Evolutionary conservation across 1,139 yeast species (phyloP), one percentile per base, ranked within the genome.

Genomic region (Taphrina pruni): DNA sequence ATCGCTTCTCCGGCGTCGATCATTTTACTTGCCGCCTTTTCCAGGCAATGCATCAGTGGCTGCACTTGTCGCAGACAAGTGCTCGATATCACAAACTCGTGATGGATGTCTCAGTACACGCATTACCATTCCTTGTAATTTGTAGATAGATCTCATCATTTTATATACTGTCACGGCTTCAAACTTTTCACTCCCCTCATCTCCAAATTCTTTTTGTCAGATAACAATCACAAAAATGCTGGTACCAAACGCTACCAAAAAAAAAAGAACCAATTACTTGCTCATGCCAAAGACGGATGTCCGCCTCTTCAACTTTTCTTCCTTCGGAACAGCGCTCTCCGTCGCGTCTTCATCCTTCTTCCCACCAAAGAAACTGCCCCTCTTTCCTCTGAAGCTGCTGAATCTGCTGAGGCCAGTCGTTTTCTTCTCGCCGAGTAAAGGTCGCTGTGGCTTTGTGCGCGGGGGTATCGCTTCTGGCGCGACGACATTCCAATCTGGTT

Each of bases 371-470:
- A 57, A 64, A 36, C 62, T 45, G 35, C 50, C 45, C 26, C 52
- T 39, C 60, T 64, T 64, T n/a, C 67, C 67, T n/a, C 67, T 60
- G 36, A 64, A 64, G n/a, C 61, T 54, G 36, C 67, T 64, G 38
- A 64, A 64, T 2, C 67, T 21, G 26, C 67, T 46, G 32, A 64
- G 38, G 6, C 66, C 66, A 20, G 57, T 61, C 38, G 54, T 54
- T 51, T 56, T 54, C 61, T 64, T 64, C 61, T 64, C 60, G 26
- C 60, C 67, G n/a, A 46, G 54, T 20, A 48, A 20, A 14, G 52
- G 52, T 21, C 61, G 35, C 45, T 46, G 60, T 2, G 66, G 52
- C 41, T 36, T 48, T 9, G 65, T 20, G n/a, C 56, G 65, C 11
- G 54, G 55, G 11, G 54, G 54, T 7, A 60, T 45, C 41, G 52